Evolutionary conservation across 2,329 filamentous ascomycete species (phyloP).

Genomic region (Chaetothyriales sp.): DNA sequence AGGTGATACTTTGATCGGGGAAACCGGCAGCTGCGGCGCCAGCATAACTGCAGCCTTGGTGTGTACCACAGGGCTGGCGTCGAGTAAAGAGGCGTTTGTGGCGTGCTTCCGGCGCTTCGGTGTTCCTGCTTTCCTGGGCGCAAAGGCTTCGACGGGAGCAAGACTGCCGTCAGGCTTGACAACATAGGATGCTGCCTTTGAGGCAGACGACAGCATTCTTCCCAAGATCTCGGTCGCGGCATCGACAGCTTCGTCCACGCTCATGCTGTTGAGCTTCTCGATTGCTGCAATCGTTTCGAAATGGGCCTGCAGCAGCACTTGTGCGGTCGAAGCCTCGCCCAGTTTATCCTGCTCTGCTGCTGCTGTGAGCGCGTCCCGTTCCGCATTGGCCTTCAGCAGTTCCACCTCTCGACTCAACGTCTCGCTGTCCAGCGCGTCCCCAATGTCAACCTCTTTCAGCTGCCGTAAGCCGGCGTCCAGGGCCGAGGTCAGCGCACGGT

Average conservation of each 20-base stretch:
- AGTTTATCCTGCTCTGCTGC: constrained; percentile 72
- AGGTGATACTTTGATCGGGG: constrained; percentile 65
- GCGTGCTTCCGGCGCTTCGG: constrained; percentile 51
- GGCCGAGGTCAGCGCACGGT: constrained; percentile 71
- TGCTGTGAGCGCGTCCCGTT: constrained; percentile 60
- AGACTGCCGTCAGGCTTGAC: constrained; percentile 74
- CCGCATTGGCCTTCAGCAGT: constrained; percentile 66
- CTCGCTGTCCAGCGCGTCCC: constrained; percentile 52
- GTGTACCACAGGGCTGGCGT: constrained; percentile 34
- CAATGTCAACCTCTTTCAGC: constrained; percentile 53
- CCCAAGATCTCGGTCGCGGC: constrained; percentile 64
- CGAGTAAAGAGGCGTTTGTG: constrained; percentile 22
- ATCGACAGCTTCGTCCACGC: constrained; percentile 64
- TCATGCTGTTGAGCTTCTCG: constrained; percentile 66
- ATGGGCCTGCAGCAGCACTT: constrained; percentile 73
- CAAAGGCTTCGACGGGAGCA: constrained; percentile 41
- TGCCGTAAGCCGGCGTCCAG: constrained; percentile 72
- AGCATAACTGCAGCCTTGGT: constrained; percentile 20
- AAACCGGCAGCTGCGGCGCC: constrained; percentile 27
- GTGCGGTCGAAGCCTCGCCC: constrained; percentile 62
- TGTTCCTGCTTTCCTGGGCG: constrained; percentile 57
- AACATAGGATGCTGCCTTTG: constrained; percentile 59
- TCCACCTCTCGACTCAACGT: constrained; percentile 70
- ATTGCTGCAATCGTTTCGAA: constrained; percentile 82
- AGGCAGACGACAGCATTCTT: constrained; percentile 63